Percentiles rank a stretch among this genome's conserved stretches.
These are phyloP conservation scores for Neurospora pannonica DNA, from an alignment of 495 filamentous ascomycete genomes.

Conservation along the genomic window DNA sequence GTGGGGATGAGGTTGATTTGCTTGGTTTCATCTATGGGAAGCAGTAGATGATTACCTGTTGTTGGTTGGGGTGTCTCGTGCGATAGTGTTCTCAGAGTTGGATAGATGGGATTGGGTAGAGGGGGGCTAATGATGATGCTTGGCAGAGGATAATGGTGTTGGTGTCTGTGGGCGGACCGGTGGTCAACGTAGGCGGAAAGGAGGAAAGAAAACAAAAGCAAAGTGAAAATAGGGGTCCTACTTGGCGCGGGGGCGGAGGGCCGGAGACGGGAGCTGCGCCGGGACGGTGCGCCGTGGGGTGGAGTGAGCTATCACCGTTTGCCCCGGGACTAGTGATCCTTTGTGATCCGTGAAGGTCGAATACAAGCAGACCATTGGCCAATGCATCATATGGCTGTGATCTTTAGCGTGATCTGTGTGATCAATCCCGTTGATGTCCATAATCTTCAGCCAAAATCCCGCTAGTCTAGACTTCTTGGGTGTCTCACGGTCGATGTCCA, in stretches of 20 bases:
- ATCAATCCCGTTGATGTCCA: neutral
- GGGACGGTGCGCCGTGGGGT: neutral
- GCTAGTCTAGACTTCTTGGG: neutral
- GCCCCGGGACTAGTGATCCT: neutral
- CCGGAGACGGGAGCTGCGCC: neutral
- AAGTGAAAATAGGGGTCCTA: neutral
- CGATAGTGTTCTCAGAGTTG: too few relatives aligned
- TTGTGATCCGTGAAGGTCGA: neutral
- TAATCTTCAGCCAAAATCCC: neutral
- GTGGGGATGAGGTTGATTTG: constrained; percentile 50
- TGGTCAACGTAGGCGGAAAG: too few relatives aligned
- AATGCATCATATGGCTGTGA: neutral
- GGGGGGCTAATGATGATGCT: too few relatives aligned
- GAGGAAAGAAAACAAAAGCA: neutral
- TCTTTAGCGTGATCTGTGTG: neutral
- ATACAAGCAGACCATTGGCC: neutral
- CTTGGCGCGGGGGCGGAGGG: neutral
- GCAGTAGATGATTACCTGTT: too few relatives aligned
- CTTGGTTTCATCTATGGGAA: constrained; percentile 46
- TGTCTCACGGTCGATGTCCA: neutral
- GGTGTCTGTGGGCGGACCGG: too few relatives aligned
- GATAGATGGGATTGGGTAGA: too few relatives aligned
- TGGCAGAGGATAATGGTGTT: too few relatives aligned
- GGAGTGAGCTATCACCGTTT: neutral
- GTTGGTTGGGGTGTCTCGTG: too few relatives aligned